Percentiles rank a stretch among this genome's conserved stretches.
These are phyloP conservation scores for Scutellaria minor DNA, from an alignment of 257 asterid species.

Conservation along the genomic window DNA sequence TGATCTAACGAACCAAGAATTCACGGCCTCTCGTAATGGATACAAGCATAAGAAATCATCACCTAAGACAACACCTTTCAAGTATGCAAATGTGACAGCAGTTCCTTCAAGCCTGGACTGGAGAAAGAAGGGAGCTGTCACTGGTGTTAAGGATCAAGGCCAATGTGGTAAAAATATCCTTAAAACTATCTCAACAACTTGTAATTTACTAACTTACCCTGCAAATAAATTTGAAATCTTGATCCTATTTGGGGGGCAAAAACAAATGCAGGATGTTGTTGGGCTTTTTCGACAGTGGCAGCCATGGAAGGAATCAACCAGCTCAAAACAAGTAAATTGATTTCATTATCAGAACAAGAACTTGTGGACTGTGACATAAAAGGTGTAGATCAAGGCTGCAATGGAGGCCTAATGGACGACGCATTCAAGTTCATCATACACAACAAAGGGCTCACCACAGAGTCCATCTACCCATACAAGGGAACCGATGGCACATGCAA, in stretches of 20 bases:
- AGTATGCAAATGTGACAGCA: slow-evolving; percentile 36
- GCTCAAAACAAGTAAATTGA: slow-evolving; percentile 37
- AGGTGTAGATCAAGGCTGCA: slow-evolving; percentile 40
- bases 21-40: slow-evolving; percentile 36
- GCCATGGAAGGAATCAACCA: slow-evolving; percentile 52
- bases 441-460: slow-evolving; percentile 45
- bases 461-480: slow-evolving; percentile 45
- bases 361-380: slow-evolving; percentile 51
- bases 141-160: slow-evolving; percentile 45
- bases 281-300: slow-evolving; percentile 59
- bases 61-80: slow-evolving; percentile 28
- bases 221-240: too few relatives aligned
- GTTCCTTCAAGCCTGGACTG: slow-evolving; percentile 43
- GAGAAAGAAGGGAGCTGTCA: slow-evolving; percentile 49
- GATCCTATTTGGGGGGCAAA: too few relatives aligned
- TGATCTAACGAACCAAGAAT: slow-evolving; percentile 43
- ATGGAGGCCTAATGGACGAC: slow-evolving; percentile 37
- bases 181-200: background rate
- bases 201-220: background rate
- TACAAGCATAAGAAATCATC: slow-evolving; percentile 30
- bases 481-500: slow-evolving; percentile 43
- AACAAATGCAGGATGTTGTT: slow-evolving; percentile 38
- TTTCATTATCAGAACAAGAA: slow-evolving; percentile 51
- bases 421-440: slow-evolving; percentile 44
- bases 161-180: slow-evolving; percentile 35